These are phyloP conservation scores for Thelonectria discophora DNA, from an alignment of 2,329 filamentous ascomycete species.

Conservation along the genomic window DNA sequence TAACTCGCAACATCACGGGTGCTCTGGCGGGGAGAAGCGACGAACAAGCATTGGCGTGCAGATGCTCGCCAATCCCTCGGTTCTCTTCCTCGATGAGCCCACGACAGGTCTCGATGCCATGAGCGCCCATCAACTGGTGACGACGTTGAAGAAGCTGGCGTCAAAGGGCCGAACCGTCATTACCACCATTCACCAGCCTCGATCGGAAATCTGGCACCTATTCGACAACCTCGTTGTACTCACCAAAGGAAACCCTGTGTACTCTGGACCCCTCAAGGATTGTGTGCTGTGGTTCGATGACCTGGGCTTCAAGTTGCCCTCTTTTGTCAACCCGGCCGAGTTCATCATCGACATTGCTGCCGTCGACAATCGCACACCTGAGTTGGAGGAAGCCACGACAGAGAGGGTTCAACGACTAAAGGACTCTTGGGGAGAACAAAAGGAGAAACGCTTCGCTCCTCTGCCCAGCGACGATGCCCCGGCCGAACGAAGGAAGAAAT, in stretches of 20 bases:
- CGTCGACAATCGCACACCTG: constrained; percentile 74
- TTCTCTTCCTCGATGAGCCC: constrained; percentile 81
- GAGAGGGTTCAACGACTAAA: constrained; percentile 70
- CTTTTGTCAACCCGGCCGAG: constrained; percentile 82
- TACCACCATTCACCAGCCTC: constrained; percentile 79
- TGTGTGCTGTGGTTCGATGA: constrained; percentile 71
- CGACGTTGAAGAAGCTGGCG: constrained; percentile 74
- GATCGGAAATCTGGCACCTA: constrained; percentile 81
- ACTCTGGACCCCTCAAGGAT: constrained; percentile 66
- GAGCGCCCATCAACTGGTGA: constrained; percentile 77
- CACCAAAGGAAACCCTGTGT: constrained; percentile 73
- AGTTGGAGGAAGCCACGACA: constrained; percentile 68
- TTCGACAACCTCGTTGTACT: constrained; percentile 78
- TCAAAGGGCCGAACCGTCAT: constrained; percentile 75
- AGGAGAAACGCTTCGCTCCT: constrained; percentile 39
- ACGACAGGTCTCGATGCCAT: constrained; percentile 82
- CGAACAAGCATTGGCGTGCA: constrained; percentile 81
- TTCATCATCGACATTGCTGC: constrained; percentile 79
- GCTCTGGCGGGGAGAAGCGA: constrained; percentile 81
- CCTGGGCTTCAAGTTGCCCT: constrained; percentile 68
- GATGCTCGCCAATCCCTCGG: constrained; percentile 79
- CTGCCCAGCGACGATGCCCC: constrained; percentile 21
- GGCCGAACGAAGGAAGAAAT: constrained; percentile 32
- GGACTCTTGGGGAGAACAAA: constrained; percentile 63
- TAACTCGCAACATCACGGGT: constrained; percentile 75